A percentile compares a stretch with the other conserved stretches of the same genome.
Conservation (phyloP, 441 rosid species). For the Kokia cookei region DNA sequence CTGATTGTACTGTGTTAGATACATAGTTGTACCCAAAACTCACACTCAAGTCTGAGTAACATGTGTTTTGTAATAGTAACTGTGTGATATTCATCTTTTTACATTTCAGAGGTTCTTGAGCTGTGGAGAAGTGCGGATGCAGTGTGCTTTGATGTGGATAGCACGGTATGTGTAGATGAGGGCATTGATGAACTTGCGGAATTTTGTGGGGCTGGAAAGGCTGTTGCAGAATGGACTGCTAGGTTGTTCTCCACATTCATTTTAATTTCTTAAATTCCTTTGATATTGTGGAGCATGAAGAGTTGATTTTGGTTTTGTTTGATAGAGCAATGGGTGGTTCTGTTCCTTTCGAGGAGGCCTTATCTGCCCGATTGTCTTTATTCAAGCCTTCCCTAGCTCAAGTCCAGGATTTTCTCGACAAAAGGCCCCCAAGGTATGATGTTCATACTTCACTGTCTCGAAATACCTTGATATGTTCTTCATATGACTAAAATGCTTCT, state of each 20-base stretch:
- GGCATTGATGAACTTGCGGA: slow-evolving; percentile 99
- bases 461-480: background rate
- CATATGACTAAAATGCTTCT: background rate
- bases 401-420: slow-evolving; percentile 72
- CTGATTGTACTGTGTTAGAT: background rate
- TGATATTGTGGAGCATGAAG: background rate
- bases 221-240: slow-evolving; percentile 98
- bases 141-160: slow-evolving; percentile 98
- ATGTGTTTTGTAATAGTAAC: slow-evolving; percentile 3
- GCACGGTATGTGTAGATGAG: slow-evolving; percentile 94
- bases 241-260: slow-evolving; percentile 46
- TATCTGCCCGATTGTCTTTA: slow-evolving; percentile 79
- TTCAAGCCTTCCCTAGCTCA: slow-evolving; percentile 79
- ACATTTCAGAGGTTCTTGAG: slow-evolving; percentile 53
- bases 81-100: slow-evolving; percentile 15
- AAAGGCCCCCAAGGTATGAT: slow-evolving; percentile 76
- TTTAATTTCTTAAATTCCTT: background rate
- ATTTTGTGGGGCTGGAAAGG: slow-evolving; percentile 96
- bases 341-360: slow-evolving; percentile 89
- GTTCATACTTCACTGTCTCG: background rate
- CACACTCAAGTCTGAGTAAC: background rate
- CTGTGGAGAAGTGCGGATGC: slow-evolving; percentile 77
- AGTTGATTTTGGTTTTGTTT: slow-evolving; percentile 12
- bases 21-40: background rate
- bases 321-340: slow-evolving; percentile 97